Evolutionary conservation across 2,329 filamentous ascomycete genomes (phyloP), one percentile per base, ranked within the genome.

Genomic region (Lomentospora prolificans): DNA sequence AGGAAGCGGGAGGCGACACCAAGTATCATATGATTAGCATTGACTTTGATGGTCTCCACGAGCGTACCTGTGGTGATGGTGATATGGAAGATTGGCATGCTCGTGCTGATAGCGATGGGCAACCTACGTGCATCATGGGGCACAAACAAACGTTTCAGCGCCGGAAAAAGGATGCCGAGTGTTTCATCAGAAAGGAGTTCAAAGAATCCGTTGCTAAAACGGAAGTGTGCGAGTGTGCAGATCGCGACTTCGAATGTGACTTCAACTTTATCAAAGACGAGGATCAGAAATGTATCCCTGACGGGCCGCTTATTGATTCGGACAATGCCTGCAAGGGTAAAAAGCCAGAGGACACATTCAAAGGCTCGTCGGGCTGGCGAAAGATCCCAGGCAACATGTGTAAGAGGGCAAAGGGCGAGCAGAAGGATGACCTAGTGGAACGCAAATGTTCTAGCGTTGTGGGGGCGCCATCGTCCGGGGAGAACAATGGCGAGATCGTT

Each of bases 51-150:
- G 86, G 82, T 8, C 75, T 97, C 58, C 84, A 95, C 61, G 86
- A 94, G 69, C 77, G 81, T 30, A 88, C 88, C 58, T 99, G 95
- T 71, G 79, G 78, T 55, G 78, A 86, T 39, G 75, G 81, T 33
- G 89, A 95, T 63, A 86, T 96, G 70, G 90, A 96, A 65, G 80
- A 86, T 55, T 99, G 94, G 94, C 82, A 83, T 61, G 94, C 94
- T 24, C 84, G 91, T 14, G 78, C 88, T 36, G 86, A 95, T 65
- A 80, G 87, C 28, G 80, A 96, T 22, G 87, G 87, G 30, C 80
- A 95, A 53, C 80, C 91, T 2, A 89, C 85, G 53, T 99, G 94
- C 68, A 76, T 99, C 61, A 97, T 99, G 92, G 94, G 94, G 19
- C 91, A 96, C 67, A 95, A 86, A 64, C 92, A 97, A 67, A 89